phyloP scores from a whole-genome alignment of 2,329 filamentous ascomycete species.

The Karstenula rhodostoma region DNA sequence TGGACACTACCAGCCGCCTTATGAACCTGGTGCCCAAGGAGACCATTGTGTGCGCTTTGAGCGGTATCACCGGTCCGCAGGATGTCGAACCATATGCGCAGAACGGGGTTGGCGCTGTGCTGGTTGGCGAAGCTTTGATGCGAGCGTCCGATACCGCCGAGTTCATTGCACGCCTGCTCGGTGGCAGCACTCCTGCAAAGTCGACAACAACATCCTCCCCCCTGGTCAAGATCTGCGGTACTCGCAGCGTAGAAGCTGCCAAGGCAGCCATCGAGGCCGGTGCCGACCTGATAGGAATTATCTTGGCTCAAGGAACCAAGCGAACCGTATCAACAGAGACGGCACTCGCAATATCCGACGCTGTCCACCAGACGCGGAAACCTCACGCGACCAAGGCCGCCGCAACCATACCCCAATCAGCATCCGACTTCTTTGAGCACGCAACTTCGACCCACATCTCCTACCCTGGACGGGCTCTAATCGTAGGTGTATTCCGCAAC shows the following conservation, averaged over 20 bases:
- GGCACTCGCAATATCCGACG: conserved; percentile 80
- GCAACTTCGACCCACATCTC: conserved; percentile 56
- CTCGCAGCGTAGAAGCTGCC: conserved; percentile 81
- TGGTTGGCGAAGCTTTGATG: conserved; percentile 97
- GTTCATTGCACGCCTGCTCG: conserved; percentile 87
- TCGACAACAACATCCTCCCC: conserved; percentile 43
- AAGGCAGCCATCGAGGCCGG: conserved; percentile 82
- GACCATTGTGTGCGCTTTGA: conserved; percentile 91
- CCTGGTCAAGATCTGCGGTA: conserved; percentile 95
- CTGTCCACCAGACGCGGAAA: conserved; percentile 68
- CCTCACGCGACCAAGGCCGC: conserved; percentile 33
- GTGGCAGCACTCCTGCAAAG: conserved; percentile 53
- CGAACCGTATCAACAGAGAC: conserved; percentile 81
- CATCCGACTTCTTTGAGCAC: conserved; percentile 76
- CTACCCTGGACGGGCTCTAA: conserved; percentile 69
- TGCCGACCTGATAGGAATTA: conserved; percentile 92
- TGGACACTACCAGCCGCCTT: conserved; percentile 87
- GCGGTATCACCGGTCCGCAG: conserved; percentile 87
- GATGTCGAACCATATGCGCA: conserved; percentile 89
- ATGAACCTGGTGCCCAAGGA: conserved; percentile 85
- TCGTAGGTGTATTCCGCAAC: conserved; percentile 95
- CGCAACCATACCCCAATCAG: conserved; percentile 41
- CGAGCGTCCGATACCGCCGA: conserved; percentile 79
- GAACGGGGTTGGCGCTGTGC: conserved; percentile 89
- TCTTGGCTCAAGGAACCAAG: conserved; percentile 81